These are phyloP conservation scores for Mycena galopus DNA, from an alignment of 768 basidiomycete genomes.

Conservation along the genomic window DNA sequence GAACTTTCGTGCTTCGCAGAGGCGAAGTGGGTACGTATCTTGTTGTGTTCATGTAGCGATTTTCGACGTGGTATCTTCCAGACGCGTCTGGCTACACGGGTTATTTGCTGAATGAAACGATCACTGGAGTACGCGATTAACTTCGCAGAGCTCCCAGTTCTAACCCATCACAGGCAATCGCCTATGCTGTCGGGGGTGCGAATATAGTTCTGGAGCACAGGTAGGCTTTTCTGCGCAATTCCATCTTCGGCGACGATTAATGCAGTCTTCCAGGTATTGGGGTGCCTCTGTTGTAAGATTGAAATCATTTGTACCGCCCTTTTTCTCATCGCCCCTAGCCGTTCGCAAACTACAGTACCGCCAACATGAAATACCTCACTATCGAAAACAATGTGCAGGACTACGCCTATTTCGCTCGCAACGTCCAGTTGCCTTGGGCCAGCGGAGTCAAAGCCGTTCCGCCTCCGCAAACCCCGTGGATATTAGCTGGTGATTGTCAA, in stretches of 20 bases:
- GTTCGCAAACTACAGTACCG: slow-evolving; percentile 33
- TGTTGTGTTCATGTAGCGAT: neutral
- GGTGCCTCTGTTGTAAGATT: slow-evolving; percentile 27
- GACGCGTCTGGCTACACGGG: slow-evolving; percentile 33
- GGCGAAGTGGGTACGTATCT: slow-evolving; percentile 25
- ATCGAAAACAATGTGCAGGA: slow-evolving; percentile 67
- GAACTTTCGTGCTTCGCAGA: neutral
- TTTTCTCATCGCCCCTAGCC: slow-evolving; percentile 14
- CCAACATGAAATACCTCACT: slow-evolving; percentile 55
- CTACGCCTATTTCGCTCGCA: slow-evolving; percentile 62
- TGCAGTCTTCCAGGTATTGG: slow-evolving; percentile 21
- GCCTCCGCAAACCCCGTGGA: slow-evolving; percentile 32
- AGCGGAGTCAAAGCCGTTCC: slow-evolving; percentile 50
- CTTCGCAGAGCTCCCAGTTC: neutral
- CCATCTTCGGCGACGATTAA: neutral
- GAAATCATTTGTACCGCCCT: neutral
- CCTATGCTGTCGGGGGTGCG: slow-evolving; percentile 24
- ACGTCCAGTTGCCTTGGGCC: slow-evolving; percentile 61
- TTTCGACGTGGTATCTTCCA: neutral
- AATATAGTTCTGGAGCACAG: slow-evolving; percentile 33
- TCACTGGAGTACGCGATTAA: slow-evolving; percentile 14
- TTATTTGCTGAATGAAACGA: slow-evolving; percentile 27
- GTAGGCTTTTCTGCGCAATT: neutral
- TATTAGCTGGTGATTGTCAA: slow-evolving; percentile 32
- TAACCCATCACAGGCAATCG: slow-evolving; percentile 22